Conservation (phyloP, 1,284 basidiomycete genomes). For the Microbotryum scabiosae region DNA sequence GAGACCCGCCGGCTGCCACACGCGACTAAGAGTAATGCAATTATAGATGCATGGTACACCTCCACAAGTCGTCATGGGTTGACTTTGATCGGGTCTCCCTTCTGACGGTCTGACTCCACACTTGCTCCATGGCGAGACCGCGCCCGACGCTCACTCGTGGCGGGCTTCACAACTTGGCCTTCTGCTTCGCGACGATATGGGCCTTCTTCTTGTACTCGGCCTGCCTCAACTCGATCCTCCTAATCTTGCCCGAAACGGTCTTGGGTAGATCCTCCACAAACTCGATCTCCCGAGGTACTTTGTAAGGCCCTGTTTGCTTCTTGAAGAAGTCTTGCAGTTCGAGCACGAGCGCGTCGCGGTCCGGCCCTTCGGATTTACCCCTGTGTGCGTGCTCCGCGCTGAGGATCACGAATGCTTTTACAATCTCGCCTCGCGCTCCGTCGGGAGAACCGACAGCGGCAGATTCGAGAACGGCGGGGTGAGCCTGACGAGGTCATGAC, state of each 20-base stretch:
- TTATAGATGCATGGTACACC: too few species aligned
- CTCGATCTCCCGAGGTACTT: constrained; percentile 25
- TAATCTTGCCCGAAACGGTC: constrained; percentile 27
- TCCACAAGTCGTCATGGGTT: too few species aligned
- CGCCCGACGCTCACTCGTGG: neutral
- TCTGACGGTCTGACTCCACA: too few species aligned
- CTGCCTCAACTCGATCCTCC: constrained; percentile 19
- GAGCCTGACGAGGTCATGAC: constrained; percentile 1
- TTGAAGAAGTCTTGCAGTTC: constrained; percentile 23
- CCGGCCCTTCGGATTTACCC: neutral
- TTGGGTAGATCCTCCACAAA: constrained; percentile 21
- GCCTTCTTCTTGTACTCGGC: constrained; percentile 23
- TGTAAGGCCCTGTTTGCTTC: constrained; percentile 26
- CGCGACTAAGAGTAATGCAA: too few species aligned
- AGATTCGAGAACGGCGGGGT: constrained; percentile 28
- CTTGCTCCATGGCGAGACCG: neutral
- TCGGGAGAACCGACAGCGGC: constrained; percentile 29
- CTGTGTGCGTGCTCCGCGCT: constrained; percentile 12
- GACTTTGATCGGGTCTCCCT: too few species aligned
- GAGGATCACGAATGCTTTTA: constrained; percentile 28
- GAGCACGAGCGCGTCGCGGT: constrained; percentile 5
- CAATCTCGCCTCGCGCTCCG: constrained; percentile 15
- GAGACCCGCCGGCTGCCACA: too few species aligned
- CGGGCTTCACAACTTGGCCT: constrained; percentile 13
- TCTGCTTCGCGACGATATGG: constrained; percentile 14